Evolutionary conservation across 257 asterid genomes (phyloP).

Genomic region (Nicotiana otophora): DNA sequence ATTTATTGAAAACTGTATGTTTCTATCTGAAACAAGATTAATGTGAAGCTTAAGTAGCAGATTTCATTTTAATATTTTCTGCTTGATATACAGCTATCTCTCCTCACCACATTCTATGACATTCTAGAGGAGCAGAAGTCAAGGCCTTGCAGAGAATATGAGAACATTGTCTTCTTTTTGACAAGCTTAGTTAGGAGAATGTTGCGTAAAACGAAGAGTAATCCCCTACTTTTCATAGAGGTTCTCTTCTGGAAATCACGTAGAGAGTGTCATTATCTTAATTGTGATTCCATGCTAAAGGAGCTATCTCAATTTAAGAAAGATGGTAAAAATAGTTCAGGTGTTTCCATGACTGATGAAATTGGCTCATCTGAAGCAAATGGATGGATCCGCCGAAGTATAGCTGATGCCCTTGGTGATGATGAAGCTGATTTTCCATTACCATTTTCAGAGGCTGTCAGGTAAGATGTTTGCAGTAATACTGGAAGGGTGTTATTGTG

Average conservation of each 20-base stretch:
- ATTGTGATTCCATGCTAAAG: conserved; percentile 65
- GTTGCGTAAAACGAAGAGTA: conserved; percentile 79
- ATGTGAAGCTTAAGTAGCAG: conserved; percentile 2
- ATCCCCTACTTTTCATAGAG: conserved; percentile 84
- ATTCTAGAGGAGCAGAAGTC: conserved; percentile 90
- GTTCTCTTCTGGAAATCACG: conserved; percentile 74
- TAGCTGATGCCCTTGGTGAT: conserved; percentile 97
- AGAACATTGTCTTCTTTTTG: conserved; percentile 63
- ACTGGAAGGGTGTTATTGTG: background rate
- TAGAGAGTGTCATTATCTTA: conserved; percentile 74
- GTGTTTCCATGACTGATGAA: conserved; percentile 34
- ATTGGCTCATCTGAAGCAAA: conserved; percentile 39
- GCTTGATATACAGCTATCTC: conserved; percentile 60
- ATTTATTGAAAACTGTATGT: background rate
- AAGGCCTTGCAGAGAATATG: conserved; percentile 70
- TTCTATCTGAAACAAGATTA: background rate
- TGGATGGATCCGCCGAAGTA: conserved; percentile 61
- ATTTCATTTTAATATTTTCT: conserved; percentile 19
- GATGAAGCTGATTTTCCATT: conserved; percentile 59
- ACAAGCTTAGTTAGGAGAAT: conserved; percentile 73
- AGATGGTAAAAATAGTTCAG: conserved; percentile 28
- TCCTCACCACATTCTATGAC: conserved; percentile 65
- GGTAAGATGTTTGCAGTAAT: conserved; percentile 7
- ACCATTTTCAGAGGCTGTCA: conserved; percentile 18
- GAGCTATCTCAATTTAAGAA: conserved; percentile 51